Evolutionary conservation across 495 filamentous ascomycete species (phyloP), one percentile per base, ranked within the genome.

Genomic region (Aspergillus egyptiacus): DNA sequence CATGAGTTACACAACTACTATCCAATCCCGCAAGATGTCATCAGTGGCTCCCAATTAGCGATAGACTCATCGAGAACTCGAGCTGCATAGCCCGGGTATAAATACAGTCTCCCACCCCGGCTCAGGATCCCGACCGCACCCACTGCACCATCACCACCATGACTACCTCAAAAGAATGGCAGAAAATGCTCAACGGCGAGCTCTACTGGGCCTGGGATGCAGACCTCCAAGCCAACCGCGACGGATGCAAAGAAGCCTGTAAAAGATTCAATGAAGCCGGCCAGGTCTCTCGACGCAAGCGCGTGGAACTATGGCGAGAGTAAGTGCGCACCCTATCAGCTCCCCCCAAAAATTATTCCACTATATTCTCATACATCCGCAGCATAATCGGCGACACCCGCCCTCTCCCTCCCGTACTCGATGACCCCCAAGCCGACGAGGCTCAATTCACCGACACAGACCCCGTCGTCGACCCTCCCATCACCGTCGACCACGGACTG

Each of bases 401-500:
- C 5, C 79, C 82, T n/a, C 56, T 89, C 0, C 83, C 84, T 11
- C 74, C 78, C 7, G 63, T 59, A 7, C 69, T 69, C 0, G 47
- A 72, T 1, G 73, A 74, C 13, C 59, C 70, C 3, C 74, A 78
- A 51, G 71, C 76, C 61, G 82, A 89, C 51, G 77, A 78, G 19
- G 65, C 56, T 11, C 72, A 79, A 2, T 76, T 87, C 35, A 62
- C 66, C 22, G 67, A 64, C 6, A 69, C 78, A 33, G 76, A 84
- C 24, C 77, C 86, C 2, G 83, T 77, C 62, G 72, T 89, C 14
- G 81, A 87, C 39, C 68, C 79, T 0, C 85, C 86, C 0, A 74
- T 91, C 52, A 75, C 71, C 13, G 69, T 82, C n/a, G 86, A 90
- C 62, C 89, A 90, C 54, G 87, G 87, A 1, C 72, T 72, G 49